phyloP scores from a whole-genome alignment of 768 basidiomycete species.

The Collybiopsis luxurians region DNA sequence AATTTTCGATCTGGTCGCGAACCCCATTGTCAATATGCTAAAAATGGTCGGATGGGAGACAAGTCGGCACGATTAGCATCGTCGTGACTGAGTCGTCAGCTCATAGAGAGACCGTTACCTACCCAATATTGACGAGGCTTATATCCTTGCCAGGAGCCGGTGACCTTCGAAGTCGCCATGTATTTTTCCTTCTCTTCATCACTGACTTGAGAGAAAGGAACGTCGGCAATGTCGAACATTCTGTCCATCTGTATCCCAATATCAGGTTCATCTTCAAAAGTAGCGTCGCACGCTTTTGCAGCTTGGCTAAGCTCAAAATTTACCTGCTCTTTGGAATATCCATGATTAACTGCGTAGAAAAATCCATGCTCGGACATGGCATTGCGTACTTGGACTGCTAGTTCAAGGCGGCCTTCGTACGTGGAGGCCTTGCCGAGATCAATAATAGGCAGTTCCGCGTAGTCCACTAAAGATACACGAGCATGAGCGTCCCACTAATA shows the following conservation, averaged over 20 bases:
- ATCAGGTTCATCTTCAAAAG: neutral
- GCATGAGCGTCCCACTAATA: too few species aligned
- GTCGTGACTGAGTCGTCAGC: too few species aligned
- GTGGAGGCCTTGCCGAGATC: slow-evolving; percentile 31
- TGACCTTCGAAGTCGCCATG: slow-evolving; percentile 35
- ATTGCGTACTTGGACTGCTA: slow-evolving; percentile 29
- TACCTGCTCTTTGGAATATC: slow-evolving; percentile 37
- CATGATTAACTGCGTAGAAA: slow-evolving; percentile 50
- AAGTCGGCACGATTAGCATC: neutral
- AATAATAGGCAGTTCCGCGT: slow-evolving; percentile 36
- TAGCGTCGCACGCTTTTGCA: too few species aligned
- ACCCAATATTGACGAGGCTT: slow-evolving; percentile 52
- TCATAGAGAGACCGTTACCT: too few species aligned
- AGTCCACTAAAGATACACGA: slow-evolving; percentile 44
- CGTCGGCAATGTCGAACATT: slow-evolving; percentile 48
- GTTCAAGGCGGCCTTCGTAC: slow-evolving; percentile 21
- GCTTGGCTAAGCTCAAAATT: too few species aligned
- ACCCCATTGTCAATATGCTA: slow-evolving; percentile 40
- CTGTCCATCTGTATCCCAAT: slow-evolving; percentile 30
- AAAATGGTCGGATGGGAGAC: neutral
- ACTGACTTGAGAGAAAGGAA: slow-evolving; percentile 37
- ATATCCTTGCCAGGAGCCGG: slow-evolving; percentile 51
- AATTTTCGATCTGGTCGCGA: slow-evolving; percentile 41
- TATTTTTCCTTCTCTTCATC: slow-evolving; percentile 42
- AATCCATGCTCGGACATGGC: slow-evolving; percentile 35